Conservation (phyloP, 2,329 filamentous ascomycete species). For the Clonostachys rosea region DNA sequence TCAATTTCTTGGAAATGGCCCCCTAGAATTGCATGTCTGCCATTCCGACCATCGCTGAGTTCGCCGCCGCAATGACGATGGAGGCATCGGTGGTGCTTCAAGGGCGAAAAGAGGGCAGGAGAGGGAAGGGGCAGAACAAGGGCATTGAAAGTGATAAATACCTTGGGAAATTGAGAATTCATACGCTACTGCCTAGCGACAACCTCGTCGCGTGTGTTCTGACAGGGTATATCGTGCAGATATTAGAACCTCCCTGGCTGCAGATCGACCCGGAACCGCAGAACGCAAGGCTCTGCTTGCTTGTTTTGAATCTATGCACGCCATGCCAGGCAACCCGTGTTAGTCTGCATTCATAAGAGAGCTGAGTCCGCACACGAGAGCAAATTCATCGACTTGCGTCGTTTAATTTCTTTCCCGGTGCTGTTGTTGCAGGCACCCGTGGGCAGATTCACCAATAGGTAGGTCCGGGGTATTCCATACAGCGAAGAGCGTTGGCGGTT, state of each 20-base stretch:
- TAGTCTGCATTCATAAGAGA: no score
- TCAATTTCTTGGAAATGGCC: no score
- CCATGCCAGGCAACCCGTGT: no score
- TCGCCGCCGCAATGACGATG: not conserved
- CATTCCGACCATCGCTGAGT: no score
- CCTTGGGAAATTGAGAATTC: slow-evolving; percentile 4
- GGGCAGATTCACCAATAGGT: no score
- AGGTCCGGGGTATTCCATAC: no score
- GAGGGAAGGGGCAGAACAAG: not conserved
- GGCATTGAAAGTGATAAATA: not conserved
- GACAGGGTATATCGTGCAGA: not conserved
- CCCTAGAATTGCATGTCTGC: no score
- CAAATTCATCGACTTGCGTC: not conserved
- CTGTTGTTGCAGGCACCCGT: not conserved
- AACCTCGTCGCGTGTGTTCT: not conserved
- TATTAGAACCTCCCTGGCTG: no score
- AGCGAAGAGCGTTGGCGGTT: no score
- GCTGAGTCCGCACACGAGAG: no score
- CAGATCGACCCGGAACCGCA: no score
- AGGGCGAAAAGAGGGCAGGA: not conserved
- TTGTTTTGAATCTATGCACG: no score
- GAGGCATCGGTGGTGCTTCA: not conserved
- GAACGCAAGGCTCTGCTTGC: not conserved
- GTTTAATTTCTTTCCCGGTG: not conserved
- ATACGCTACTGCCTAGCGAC: slow-evolving; percentile 1